Base-by-base conservation (phyloP, 2,329 filamentous ascomycete genomes). In the Simplicillium sp. region DNA sequence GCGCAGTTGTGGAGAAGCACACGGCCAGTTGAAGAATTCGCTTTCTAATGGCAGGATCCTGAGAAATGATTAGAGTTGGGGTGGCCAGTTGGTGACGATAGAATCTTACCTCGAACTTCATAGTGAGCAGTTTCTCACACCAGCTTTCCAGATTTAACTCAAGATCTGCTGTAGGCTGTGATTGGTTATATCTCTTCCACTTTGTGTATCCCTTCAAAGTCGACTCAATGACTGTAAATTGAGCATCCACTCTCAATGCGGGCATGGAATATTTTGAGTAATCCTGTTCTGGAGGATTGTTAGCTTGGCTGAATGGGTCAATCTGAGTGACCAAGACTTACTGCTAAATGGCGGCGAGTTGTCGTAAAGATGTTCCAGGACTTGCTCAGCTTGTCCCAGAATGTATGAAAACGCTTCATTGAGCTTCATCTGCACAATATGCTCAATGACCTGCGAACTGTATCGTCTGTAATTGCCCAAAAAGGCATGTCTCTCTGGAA, bases 381-480 rank as follows among this genome's bases (percentile, higher is more conserved):
- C 73, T 34, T 74, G 72, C 47, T 92, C 84, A 18, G 89, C 84
- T 51, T 84, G 80, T 13, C 73, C 70, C n/a, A 98, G 73, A 39
- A 97, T 89, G 59, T 96, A 86, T 33, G 80, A 77, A 48, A 97
- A 80, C 1, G 90, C 90, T 46, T 96, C 89, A 38, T 84, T 77
- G 3, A 89, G 80, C 50, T 87, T 84, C 50, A 85, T 75, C 48
- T 85, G 76, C 16, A 94, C 87, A 47, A 97, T 87, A 13, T 75
- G 75, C 61, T 97, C 90, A 41, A 98, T 87, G 18, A 96, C 77
- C 44, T 86, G 82, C 3, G 82, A 80, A 58, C 88, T 92, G 54
- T 95, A 97, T 44, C 92, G 77, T 32, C 92, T 76, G 59, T 98
- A 98, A 55, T 98, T 97, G 4, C 90, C 88, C 11, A 97, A 73